A percentile compares a stretch with the other conserved stretches of the same genome.
phyloP scores from a whole-genome alignment of 331 rosid genomes.

The Ulmus americana region DNA sequence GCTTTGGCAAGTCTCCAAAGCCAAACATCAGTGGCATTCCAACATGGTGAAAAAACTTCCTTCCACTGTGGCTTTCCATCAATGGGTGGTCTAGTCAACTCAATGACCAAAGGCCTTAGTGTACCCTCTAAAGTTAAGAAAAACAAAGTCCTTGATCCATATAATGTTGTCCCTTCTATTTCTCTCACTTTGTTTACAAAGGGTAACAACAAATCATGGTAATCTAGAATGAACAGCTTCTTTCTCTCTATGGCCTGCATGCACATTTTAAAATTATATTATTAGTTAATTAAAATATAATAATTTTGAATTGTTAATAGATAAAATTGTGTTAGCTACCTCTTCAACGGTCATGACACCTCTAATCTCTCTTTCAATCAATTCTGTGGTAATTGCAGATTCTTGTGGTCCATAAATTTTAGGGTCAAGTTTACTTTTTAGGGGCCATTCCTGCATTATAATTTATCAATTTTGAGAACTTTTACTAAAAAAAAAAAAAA shows the following conservation, averaged over 20 bases:
- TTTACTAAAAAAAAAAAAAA: neutral
- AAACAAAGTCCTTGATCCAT: conserved; percentile 77
- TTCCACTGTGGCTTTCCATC: conserved; percentile 69
- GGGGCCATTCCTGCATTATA: conserved; percentile 73
- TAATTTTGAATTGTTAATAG: neutral
- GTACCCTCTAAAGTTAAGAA: conserved; percentile 43
- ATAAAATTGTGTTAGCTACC: conserved; percentile 26
- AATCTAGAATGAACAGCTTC: conserved; percentile 64
- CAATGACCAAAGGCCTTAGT: conserved; percentile 61
- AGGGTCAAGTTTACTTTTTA: conserved; percentile 75
- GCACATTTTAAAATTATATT: neutral
- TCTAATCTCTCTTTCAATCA: conserved; percentile 49
- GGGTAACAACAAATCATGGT: conserved; percentile 73
- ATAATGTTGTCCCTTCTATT: conserved; percentile 54
- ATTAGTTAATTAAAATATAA: neutral
- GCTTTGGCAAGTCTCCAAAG: conserved; percentile 95
- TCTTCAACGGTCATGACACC: conserved; percentile 43
- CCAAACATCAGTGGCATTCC: conserved; percentile 70
- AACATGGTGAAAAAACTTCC: conserved; percentile 42
- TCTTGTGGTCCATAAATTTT: conserved; percentile 57
- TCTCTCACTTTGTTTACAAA: conserved; percentile 55
- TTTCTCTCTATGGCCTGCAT: conserved; percentile 56
- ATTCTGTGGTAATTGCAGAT: conserved; percentile 58
- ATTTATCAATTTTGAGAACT: neutral
- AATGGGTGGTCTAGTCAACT: conserved; percentile 60